Percentiles rank a stretch among this genome's conserved stretches.
Conservation (phyloP, 192 early-diverging fungal genomes). For the Diversispora eburnea region DNA sequence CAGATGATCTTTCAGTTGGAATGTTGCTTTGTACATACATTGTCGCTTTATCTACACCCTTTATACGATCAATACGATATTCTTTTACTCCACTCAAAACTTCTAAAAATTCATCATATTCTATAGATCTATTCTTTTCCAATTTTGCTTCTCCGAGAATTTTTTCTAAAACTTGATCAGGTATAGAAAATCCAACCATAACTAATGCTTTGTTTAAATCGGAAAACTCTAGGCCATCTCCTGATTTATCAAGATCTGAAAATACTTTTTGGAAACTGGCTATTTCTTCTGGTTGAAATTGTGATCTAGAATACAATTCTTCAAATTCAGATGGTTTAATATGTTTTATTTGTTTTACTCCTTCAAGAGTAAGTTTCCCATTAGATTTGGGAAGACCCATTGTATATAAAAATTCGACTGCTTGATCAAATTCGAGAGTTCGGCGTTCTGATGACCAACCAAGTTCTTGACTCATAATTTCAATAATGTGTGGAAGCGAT, state of each 20-base stretch:
- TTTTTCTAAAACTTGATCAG: slow-evolving; percentile 44
- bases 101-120: slow-evolving; percentile 73
- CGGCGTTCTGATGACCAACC: slow-evolving; percentile 68
- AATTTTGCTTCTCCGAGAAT: slow-evolving; percentile 56
- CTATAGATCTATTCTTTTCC: slow-evolving; percentile 52
- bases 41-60: slow-evolving; percentile 24
- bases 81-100: slow-evolving; percentile 62
- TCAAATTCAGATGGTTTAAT: slow-evolving; percentile 21
- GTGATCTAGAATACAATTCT: slow-evolving; percentile 48
- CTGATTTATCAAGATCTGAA: slow-evolving; percentile 47
- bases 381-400: slow-evolving; percentile 78
- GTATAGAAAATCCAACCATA: slow-evolving; percentile 52
- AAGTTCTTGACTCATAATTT: slow-evolving; percentile 90
- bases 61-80: slow-evolving; percentile 42
- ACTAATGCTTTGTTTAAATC: slow-evolving; percentile 53
- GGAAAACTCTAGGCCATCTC: slow-evolving; percentile 51
- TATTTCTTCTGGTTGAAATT: slow-evolving; percentile 63
- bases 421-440: slow-evolving; percentile 64
- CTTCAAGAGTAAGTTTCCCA: background rate
- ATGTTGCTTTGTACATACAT: slow-evolving; percentile 1
- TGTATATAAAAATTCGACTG: slow-evolving; percentile 73
- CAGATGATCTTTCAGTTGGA: slow-evolving; percentile 12
- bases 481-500: slow-evolving; percentile 78
- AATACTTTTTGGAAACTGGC: slow-evolving; percentile 56
- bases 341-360: background rate